phyloP scores from a whole-genome alignment of 148 eudicot genomes.

The Rhododendron williamsianum region DNA sequence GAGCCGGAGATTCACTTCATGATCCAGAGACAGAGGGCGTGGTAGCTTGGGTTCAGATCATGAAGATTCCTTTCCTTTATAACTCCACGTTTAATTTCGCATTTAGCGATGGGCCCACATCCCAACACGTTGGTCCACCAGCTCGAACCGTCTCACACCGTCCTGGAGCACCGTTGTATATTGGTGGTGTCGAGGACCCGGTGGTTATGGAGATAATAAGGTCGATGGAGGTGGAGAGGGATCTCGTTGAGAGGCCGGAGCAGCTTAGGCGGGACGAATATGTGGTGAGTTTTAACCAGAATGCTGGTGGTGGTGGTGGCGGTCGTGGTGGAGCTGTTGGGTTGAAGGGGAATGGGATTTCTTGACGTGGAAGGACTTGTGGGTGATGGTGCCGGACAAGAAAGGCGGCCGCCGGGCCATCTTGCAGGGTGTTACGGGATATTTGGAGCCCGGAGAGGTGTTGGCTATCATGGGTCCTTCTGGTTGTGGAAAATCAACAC shows the following conservation, averaged over 20 bases:
- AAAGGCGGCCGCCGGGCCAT: slow-evolving; percentile 20
- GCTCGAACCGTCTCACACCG: not conserved
- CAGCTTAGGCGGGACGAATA: not conserved
- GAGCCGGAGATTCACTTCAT: not conserved
- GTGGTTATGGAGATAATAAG: not conserved
- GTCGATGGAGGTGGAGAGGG: not conserved
- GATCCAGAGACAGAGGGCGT: not conserved
- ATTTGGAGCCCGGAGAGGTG: slow-evolving; percentile 35
- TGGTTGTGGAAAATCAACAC: slow-evolving; percentile 55
- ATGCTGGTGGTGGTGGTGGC: not conserved
- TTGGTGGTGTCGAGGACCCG: not conserved
- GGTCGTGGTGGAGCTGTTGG: not conserved
- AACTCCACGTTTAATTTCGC: slow-evolving; percentile 17
- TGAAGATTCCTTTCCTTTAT: slow-evolving; percentile 4
- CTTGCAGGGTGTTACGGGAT: slow-evolving; percentile 31
- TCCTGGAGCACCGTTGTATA: not conserved
- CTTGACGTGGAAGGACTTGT: slow-evolving; percentile 46
- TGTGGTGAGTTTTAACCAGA: not conserved
- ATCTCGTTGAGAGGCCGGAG: not conserved
- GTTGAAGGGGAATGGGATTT: slow-evolving; percentile 7
- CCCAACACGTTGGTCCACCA: not conserved
- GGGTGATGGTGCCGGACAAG: slow-evolving; percentile 25
- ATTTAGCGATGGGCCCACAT: slow-evolving; percentile 10
- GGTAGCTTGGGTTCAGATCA: not conserved
- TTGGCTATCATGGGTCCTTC: slow-evolving; percentile 63